These are phyloP conservation scores for Gossypium davidsonii DNA, from an alignment of 441 rosid genomes.

Conservation along the genomic window DNA sequence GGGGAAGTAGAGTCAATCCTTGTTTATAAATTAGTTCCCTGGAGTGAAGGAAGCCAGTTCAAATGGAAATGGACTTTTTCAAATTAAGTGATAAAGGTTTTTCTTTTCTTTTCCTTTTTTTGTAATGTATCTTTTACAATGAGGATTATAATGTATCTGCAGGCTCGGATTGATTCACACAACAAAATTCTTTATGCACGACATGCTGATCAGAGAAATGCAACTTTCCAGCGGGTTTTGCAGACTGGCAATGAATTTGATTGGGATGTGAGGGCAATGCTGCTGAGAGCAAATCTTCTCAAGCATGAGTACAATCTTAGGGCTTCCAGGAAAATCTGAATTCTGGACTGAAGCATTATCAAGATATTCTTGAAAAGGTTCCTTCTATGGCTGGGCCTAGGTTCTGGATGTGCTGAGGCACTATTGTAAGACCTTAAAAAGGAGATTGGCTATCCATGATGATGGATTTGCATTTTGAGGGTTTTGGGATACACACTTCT, in stretches of 20 bases:
- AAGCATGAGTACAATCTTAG: constrained; percentile 67
- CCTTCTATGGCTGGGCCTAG: neutral
- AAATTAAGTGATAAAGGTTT: neutral
- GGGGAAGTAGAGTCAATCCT: neutral
- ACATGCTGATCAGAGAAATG: constrained; percentile 93
- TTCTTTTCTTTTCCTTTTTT: neutral
- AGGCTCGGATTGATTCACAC: constrained; percentile 99
- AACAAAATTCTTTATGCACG: constrained; percentile 91
- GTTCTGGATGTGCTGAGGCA: neutral
- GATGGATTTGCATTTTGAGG: constrained; percentile 18
- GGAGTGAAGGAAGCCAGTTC: neutral
- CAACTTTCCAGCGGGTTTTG: constrained; percentile 90
- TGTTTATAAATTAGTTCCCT: neutral
- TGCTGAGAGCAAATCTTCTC: constrained; percentile 80
- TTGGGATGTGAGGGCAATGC: constrained; percentile 76
- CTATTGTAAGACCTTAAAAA: neutral
- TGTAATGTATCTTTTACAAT: neutral
- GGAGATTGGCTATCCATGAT: constrained; percentile 13
- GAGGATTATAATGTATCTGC: constrained; percentile 17
- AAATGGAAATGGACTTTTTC: neutral
- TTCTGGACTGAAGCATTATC: constrained; percentile 6
- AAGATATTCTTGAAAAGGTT: constrained; percentile 11
- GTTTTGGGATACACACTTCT: constrained; percentile 19
- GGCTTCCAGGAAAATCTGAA: constrained; percentile 58
- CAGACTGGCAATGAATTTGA: constrained; percentile 94